Base-by-base conservation (phyloP, 352 stramenopile genomes). In the Pythium diclinum region DNA sequence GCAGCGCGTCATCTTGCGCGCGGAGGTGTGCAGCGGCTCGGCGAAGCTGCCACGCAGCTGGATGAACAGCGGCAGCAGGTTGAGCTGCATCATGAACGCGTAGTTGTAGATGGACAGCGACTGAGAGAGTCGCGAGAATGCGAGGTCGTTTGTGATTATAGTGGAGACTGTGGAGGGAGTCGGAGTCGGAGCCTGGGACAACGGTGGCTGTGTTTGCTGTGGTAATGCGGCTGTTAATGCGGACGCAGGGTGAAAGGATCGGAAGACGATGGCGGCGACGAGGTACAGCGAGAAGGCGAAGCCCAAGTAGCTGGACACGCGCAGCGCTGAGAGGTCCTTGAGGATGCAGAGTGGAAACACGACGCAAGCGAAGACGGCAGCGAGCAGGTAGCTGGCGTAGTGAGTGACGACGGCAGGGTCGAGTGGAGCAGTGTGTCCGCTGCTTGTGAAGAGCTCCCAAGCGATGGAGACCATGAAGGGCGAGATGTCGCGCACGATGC, bases 51-150 rank as follows among this genome's bases (percentile, higher is more conserved):
- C 79, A 6, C 83, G 83, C 19, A 89, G 62, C 54, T 89, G 77
- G 49, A 87, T 81, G 61, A 90, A 92, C 14, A 92, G 70, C 68
- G 85, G 83, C 21, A 92, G 63, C 16, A 94, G 65, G 63, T 94
- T 94, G 61, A 94, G 59, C 25, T 94, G 85, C 78, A 90, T 87
- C 81, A 92, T 90, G 68, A 92, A 94, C n/a, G 81, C 81, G 61
- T 88, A 92, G 61, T 85, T 92, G 75, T 85, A 92, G 69, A 94
- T 88, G 21, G 81, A 89, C 44, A 90, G 67, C 3, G 77, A 67
- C 59, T 88, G 79, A 14, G 79, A 61, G 48, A 81, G 75, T 8
- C 79, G 81, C 11, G 72, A 79, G 28, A 88, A 73, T 0, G 52
- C 17, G 2, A 71, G 69, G 13, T 74, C 79, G 44, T 5, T 51